A percentile compares a stretch with the other conserved stretches of the same genome.
phyloP scores from a whole-genome alignment of 2,329 filamentous ascomycete genomes.

The Trichoderma atrobrunneum region DNA sequence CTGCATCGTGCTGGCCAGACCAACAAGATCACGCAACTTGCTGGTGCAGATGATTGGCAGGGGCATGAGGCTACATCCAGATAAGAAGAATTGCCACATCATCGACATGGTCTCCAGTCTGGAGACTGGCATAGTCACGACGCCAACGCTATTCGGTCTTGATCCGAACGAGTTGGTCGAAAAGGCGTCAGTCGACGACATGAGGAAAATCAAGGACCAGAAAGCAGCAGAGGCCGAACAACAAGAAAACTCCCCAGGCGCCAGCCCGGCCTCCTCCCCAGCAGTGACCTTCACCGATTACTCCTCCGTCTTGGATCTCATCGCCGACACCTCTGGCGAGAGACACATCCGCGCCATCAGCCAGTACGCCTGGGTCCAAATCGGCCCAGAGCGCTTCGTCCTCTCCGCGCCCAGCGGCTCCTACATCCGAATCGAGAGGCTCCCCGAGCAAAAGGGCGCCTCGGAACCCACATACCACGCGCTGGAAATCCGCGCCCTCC shows the following conservation, averaged over 20 bases:
- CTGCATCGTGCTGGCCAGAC: constrained; percentile 82
- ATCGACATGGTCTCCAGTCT: constrained; percentile 94
- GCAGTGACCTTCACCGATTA: constrained; percentile 84
- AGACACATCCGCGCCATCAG: constrained; percentile 75
- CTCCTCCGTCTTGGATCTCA: constrained; percentile 84
- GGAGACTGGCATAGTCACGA: constrained; percentile 80
- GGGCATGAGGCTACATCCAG: constrained; percentile 78
- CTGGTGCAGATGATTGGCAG: constrained; percentile 97
- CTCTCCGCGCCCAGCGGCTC: constrained; percentile 65
- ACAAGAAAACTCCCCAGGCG: constrained; percentile 13
- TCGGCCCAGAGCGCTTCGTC: constrained; percentile 68
- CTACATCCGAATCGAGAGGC: constrained; percentile 52
- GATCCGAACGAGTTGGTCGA: constrained; percentile 77
- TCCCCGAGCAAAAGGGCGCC: constrained; percentile 25
- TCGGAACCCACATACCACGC: constrained; percentile 39
- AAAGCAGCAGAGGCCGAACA: constrained; percentile 39
- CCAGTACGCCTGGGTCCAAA: constrained; percentile 76
- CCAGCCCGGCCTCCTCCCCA: constrained; percentile 25
- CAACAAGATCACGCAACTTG: constrained; percentile 88
- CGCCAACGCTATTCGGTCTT: constrained; percentile 88
- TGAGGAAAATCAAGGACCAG: constrained; percentile 56
- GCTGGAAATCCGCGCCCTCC: constrained; percentile 49
- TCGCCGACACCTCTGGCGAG: constrained; percentile 77
- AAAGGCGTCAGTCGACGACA: constrained; percentile 59
- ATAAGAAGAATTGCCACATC: constrained; percentile 85